phyloP scores from a whole-genome alignment of 371 early-diverging fungal species.

The Encephalitozoon cuniculi region DNA sequence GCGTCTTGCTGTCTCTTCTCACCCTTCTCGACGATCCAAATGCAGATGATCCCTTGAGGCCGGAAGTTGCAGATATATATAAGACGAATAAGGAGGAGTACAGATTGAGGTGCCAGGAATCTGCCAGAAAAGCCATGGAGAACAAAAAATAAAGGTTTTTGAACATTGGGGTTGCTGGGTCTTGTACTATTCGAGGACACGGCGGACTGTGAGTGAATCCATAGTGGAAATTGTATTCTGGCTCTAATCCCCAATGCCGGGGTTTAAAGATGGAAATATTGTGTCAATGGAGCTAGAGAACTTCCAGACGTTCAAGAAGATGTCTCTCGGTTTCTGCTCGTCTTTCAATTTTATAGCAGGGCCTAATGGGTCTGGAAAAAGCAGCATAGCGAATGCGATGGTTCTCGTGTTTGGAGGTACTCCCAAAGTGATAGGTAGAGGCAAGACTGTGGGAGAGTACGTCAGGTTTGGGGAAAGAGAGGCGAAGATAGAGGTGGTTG shows the following conservation, averaged over 20 bases:
- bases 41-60: slow-evolving; percentile 84
- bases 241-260: not conserved
- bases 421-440: slow-evolving; percentile 65
- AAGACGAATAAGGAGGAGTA: slow-evolving; percentile 71
- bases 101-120: slow-evolving; percentile 54
- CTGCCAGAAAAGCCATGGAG: slow-evolving; percentile 50
- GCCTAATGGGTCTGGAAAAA: slow-evolving; percentile 84
- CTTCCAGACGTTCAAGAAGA: slow-evolving; percentile 58
- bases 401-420: slow-evolving; percentile 83
- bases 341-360: slow-evolving; percentile 61
- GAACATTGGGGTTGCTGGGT: slow-evolving; percentile 13
- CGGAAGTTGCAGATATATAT: slow-evolving; percentile 88
- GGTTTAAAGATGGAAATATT: slow-evolving; percentile 47
- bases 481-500: slow-evolving; percentile 35
- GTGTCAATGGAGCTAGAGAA: slow-evolving; percentile 48
- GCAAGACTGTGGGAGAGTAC: slow-evolving; percentile 51
- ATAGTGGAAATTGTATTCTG: not conserved
- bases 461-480: slow-evolving; percentile 51
- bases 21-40: slow-evolving; percentile 94
- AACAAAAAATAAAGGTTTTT: slow-evolving; percentile 35
- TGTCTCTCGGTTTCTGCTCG: slow-evolving; percentile 48
- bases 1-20: slow-evolving; percentile 84
- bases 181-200: too few relatives aligned
- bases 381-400: slow-evolving; percentile 86
- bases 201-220: too few relatives aligned